Evolutionary conservation across 257 asterid genomes (phyloP), one percentile per base, ranked within the genome.

Genomic region (Voacanga thouarsii): DNA sequence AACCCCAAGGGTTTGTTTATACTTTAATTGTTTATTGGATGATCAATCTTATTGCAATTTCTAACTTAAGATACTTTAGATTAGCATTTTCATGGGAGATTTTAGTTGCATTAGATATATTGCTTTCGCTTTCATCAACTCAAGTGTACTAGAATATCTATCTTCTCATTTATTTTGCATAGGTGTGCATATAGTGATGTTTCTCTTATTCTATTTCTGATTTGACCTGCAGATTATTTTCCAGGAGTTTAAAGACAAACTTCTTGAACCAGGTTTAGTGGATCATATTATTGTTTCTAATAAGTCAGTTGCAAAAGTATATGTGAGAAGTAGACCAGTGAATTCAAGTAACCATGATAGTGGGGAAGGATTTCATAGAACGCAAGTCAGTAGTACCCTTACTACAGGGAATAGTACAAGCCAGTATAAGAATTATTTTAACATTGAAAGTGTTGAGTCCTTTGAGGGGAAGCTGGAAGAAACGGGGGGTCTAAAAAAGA

Each of bases 391-490:
- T 55, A 74, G 69, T 60, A 44, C 74, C 28, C 23, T 69, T 69
- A 80, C 85, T 50, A 63, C 79, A 68, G 89, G 74, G 79, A 86
- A 83, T 80, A n/a, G n/a, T n/a, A 56, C 85, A 11, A 79, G 92
- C 81, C 88, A 84, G 72, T 92, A 82, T 77, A 89, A 89, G 80
- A 92, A 82, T 82, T 92, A 86, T 86, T 87, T 94, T 74, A 94
- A 88, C 80, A 94, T 94, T 82, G 98, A 97, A 77, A 92, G 97
- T 85, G 96, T 90, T 30, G 97, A 94, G 69, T 85, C 96, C 57
- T 92, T 94, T 84, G 98, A 94, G 80, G 98, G 92, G 76, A 94
- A 94, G 87, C 79, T 94, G 80, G 97, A 92, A 82, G 98, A 92
- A n/a, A n/a, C n/a, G n/a, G n/a, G n/a, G n/a, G n/a, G n/a, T n/a